These are phyloP conservation scores for Calonectria fujianensis DNA, from an alignment of 2,329 filamentous ascomycete species.

Conservation along the genomic window DNA sequence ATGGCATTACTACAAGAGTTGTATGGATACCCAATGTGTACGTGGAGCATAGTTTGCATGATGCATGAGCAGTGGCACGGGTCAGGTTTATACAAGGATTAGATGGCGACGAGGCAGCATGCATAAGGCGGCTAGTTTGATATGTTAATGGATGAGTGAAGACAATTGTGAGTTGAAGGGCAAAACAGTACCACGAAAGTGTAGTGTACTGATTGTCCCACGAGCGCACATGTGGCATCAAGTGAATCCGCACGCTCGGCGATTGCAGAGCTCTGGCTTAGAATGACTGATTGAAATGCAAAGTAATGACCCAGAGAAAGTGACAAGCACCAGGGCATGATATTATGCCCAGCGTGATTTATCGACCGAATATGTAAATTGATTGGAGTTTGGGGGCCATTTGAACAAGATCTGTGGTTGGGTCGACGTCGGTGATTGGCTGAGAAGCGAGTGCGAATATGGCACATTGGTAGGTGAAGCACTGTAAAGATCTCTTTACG, in stretches of 20 bases:
- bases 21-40: constrained; percentile 48
- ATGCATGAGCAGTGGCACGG: constrained; percentile 6
- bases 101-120: not conserved
- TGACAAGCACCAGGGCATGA: not conserved
- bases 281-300: no score
- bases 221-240: not conserved
- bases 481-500: not conserved
- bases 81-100: constrained; percentile 6
- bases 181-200: no score
- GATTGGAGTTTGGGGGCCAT: not conserved
- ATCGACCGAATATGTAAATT: not conserved
- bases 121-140: not conserved
- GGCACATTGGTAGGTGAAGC: not conserved
- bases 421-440: not conserved
- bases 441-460: not conserved
- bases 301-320: not conserved
- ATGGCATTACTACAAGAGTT: constrained; percentile 21
- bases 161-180: not conserved
- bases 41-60: constrained; percentile 12
- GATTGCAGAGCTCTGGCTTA: not conserved
- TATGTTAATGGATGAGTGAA: not conserved
- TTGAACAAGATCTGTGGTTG: not conserved
- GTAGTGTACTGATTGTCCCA: not conserved
- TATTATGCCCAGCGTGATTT: not conserved
- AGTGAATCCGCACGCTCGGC: not conserved